Conservation (phyloP, 2,329 filamentous ascomycete species). For the Fusarium fracticaudum region DNA sequence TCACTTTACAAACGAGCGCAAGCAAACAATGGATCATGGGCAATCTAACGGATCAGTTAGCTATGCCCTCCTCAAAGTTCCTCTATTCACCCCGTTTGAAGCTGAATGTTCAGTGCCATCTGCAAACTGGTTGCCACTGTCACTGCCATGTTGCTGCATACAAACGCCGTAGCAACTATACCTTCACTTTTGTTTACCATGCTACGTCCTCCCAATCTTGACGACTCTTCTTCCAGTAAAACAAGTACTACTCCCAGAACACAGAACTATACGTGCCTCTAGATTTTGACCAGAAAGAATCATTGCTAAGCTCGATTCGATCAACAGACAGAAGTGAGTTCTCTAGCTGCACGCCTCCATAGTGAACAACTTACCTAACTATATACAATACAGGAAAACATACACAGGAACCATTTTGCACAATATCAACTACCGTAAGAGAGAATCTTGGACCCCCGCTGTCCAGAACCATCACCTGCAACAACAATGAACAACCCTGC, state of each 20-base stretch:
- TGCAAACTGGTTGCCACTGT: slow-evolving; percentile 15
- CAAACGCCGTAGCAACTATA: not conserved
- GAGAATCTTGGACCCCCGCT: no score
- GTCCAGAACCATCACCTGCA: not conserved
- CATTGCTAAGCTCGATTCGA: not conserved
- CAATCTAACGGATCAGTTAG: not conserved
- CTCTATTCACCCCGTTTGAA: not conserved
- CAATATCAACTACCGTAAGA: not conserved
- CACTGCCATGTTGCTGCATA: not conserved
- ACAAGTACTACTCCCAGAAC: not conserved
- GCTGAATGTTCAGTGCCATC: not conserved
- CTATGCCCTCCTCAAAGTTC: not conserved
- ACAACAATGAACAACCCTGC: not conserved
- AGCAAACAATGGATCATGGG: not conserved
- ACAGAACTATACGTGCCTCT: no score
- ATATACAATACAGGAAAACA: not conserved
- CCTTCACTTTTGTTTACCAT: not conserved
- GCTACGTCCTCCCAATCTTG: no score
- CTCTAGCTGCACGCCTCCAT: not conserved
- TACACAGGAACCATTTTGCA: not conserved
- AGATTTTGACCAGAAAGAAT: not conserved
- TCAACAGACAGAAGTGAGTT: not conserved
- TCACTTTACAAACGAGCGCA: not conserved
- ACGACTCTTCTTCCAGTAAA: not conserved
- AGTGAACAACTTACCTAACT: not conserved